phyloP scores from a whole-genome alignment of 371 early-diverging fungal genomes.

The Circinella umbellata region DNA sequence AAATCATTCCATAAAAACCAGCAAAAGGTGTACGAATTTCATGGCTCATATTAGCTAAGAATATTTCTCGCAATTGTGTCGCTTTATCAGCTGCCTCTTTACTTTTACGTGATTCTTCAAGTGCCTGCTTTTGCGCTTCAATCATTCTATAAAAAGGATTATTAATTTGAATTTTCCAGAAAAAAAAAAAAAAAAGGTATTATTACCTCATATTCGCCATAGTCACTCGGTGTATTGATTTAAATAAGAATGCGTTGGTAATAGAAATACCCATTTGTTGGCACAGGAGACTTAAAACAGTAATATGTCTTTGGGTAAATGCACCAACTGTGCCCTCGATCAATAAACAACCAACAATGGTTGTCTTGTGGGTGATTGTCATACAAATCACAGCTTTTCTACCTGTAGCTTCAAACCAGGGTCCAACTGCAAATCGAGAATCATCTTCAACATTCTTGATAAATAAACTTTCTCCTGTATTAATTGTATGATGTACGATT shows the following conservation, averaged over 20 bases:
- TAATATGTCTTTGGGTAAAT: conserved; percentile 58
- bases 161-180: background rate
- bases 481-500: conserved; percentile 44
- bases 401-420: conserved; percentile 49
- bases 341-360: conserved; percentile 55
- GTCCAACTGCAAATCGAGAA: conserved; percentile 44
- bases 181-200: background rate
- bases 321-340: conserved; percentile 59
- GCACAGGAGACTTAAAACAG: conserved; percentile 58
- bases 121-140: conserved; percentile 49
- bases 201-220: conserved; percentile 37
- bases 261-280: conserved; percentile 67
- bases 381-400: conserved; percentile 58
- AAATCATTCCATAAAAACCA: conserved; percentile 64
- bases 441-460: conserved; percentile 44
- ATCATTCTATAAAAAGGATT: conserved; percentile 31
- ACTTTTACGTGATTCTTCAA: conserved; percentile 47
- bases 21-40: conserved; percentile 61
- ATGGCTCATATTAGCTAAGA: conserved; percentile 65
- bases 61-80: conserved; percentile 50
- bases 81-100: conserved; percentile 52
- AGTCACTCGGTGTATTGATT: conserved; percentile 47
- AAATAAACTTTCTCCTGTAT: conserved; percentile 44
- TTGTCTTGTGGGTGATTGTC: conserved; percentile 57
- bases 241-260: conserved; percentile 59